Evolutionary conservation across 2,329 filamentous ascomycete genomes (phyloP), one percentile per base, ranked within the genome.

Genomic region (Botrytis fabae): DNA sequence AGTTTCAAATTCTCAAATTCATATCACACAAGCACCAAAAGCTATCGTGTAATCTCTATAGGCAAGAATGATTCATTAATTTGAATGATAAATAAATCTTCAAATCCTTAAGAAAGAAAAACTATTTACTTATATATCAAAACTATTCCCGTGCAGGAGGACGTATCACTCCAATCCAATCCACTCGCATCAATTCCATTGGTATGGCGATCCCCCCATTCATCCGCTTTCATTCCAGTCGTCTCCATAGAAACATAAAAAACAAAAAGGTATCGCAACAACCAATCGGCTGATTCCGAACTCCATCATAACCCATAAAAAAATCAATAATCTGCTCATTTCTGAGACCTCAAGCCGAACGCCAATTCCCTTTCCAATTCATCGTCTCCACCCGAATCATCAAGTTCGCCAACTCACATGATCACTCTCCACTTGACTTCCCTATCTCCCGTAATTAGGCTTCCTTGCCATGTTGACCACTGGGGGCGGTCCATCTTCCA

Each of bases 391-490:
- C 40, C 35, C n/a, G 12, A 25, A 62, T 28, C 14, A 38, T 10
- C 46, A 38, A 22, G 28, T 48, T 7, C 3, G 8, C 12, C 25
- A 2, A 35, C 7, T 28, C 5, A 38, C 1, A 51, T 18, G 7
- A 38, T 40, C 38, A 18, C 48, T 40, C 63, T 22, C 22, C 20
- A 1, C 4, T 38, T 2, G 20, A 40, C 14, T 42, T 35, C 59
- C 62, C 61, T 51, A 72, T 20, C 73, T 75, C 48, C 75, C 77
- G 62, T 80, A 80, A 63, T 80, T 76, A 14, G 95, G 95, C 82
- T 98, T 98, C 77, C 91, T 89, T 62, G 92, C 90, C 87, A 94
- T 92, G 79, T 97, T 97, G 12, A 97, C 94, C 10, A 88, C 85
- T 4, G 95, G 95, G 28, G 95, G 95, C 42, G 92, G 91, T 40